Conservation (phyloP, 1,139 yeast species). For the Pichia norvegensis region DNA sequence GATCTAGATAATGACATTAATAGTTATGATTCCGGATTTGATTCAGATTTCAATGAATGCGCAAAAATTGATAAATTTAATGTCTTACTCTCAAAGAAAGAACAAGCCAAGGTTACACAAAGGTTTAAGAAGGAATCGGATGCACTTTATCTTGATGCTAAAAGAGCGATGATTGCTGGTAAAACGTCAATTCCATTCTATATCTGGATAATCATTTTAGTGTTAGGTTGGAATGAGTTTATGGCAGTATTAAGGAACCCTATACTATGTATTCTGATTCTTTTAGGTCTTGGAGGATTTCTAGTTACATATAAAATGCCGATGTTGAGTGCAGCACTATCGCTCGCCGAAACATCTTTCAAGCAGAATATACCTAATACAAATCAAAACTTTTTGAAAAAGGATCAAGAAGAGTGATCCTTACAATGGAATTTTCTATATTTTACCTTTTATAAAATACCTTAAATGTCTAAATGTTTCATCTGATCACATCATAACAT, state of each 20-base stretch:
- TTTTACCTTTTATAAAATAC: background rate
- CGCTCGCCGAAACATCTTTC: constrained; percentile 13
- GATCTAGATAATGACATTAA: constrained; percentile 23
- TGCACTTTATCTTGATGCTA: constrained; percentile 77
- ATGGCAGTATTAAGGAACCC: constrained; percentile 86
- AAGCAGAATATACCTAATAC: constrained; percentile 13
- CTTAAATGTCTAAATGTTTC: constrained; percentile 26
- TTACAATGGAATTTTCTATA: too few relatives aligned
- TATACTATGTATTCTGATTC: constrained; percentile 51
- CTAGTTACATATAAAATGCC: constrained; percentile 66
- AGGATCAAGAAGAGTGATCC: constrained; percentile 30
- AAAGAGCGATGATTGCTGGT: constrained; percentile 62
- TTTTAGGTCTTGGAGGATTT: constrained; percentile 51
- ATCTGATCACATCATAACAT: constrained; percentile 27
- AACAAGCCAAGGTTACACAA: constrained; percentile 48
- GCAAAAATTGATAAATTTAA: constrained; percentile 43
- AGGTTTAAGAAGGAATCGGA: constrained; percentile 75
- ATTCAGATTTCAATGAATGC: constrained; percentile 7
- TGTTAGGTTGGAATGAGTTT: constrained; percentile 94
- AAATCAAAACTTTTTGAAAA: background rate
- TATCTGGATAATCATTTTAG: constrained; percentile 61
- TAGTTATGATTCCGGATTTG: constrained; percentile 33
- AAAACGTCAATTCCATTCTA: constrained; percentile 77
- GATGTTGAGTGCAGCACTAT: constrained; percentile 66
- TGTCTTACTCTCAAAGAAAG: constrained; percentile 49